These are phyloP conservation scores for Eucalyptus pumila DNA, from an alignment of 345 rosid species.

Conservation along the genomic window DNA sequence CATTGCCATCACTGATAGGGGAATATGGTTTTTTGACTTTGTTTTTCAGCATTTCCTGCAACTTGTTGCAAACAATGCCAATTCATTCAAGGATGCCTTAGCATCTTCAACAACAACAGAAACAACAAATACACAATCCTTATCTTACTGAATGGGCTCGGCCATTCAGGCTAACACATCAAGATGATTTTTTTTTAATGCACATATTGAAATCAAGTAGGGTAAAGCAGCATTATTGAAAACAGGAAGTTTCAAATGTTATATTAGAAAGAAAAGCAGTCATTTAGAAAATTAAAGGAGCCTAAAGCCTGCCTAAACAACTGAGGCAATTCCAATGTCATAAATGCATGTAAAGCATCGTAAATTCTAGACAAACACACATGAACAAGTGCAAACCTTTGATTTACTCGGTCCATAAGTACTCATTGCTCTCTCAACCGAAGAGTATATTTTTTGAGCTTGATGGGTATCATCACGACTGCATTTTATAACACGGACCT, in stretches of 20 bases:
- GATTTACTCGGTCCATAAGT: conserved; percentile 41
- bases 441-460: conserved; percentile 55
- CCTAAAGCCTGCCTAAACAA: background rate
- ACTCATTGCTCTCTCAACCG: conserved; percentile 59
- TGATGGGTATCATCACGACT: conserved; percentile 57
- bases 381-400: conserved; percentile 29
- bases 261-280: background rate
- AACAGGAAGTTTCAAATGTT: background rate
- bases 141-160: background rate
- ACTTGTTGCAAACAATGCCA: background rate
- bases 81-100: background rate
- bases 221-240: background rate
- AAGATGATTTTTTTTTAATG: background rate
- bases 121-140: background rate
- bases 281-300: background rate
- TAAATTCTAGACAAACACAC: background rate
- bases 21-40: conserved; percentile 82
- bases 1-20: conserved; percentile 19
- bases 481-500: conserved; percentile 65
- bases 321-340: background rate
- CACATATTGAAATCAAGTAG: background rate
- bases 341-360: background rate
- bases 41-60: conserved; percentile 64
- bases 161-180: background rate
- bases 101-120: background rate